phyloP scores from a whole-genome alignment of 495 filamentous ascomycete species.

The Penicillium canariense region DNA sequence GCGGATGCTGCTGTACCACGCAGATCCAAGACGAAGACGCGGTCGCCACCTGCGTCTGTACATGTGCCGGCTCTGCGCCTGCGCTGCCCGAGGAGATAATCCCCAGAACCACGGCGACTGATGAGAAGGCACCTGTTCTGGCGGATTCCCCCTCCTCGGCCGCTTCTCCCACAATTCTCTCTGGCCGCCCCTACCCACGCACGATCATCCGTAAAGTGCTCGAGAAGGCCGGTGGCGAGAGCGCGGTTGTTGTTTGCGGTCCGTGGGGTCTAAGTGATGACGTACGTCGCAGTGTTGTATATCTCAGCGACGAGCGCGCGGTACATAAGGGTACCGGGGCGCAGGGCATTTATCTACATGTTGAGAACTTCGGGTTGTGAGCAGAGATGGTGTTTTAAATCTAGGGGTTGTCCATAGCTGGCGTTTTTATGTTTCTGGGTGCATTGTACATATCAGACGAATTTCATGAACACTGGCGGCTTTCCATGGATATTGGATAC shows the following conservation, averaged over 20 bases:
- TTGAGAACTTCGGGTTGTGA: constrained; percentile 40
- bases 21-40: constrained; percentile 50
- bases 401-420: neutral
- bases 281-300: constrained; percentile 64
- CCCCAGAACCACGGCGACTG: neutral
- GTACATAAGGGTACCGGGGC: constrained; percentile 90
- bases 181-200: constrained; percentile 43
- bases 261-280: constrained; percentile 62
- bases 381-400: neutral
- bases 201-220: constrained; percentile 54
- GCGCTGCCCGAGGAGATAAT: constrained; percentile 1
- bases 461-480: neutral
- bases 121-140: neutral
- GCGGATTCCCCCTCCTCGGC: neutral
- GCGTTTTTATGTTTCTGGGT: neutral
- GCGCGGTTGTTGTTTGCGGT: constrained; percentile 79
- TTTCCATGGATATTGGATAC: neutral
- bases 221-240: constrained; percentile 78
- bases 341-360: constrained; percentile 64
- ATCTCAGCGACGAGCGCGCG: constrained; percentile 77
- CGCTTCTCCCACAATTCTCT: constrained; percentile 19
- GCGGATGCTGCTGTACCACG: constrained; percentile 52
- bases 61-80: constrained; percentile 24
- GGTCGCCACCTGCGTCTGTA: constrained; percentile 29
- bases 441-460: constrained; percentile 2